Conservation (phyloP, 345 rosid genomes). For the Erucastrum elatum region DNA sequence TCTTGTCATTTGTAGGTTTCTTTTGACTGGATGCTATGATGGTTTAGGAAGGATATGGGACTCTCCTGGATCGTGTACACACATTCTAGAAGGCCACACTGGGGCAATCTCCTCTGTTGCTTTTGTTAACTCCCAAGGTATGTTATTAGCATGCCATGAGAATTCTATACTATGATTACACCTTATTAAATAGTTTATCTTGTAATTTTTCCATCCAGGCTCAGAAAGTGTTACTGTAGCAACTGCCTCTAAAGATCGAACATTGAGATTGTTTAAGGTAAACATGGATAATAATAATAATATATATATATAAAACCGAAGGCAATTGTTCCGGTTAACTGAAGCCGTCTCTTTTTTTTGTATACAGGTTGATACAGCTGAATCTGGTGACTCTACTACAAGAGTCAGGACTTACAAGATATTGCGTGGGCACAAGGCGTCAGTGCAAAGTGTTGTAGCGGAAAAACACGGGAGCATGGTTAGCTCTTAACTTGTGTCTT, state of each 20-base stretch:
- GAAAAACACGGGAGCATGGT: constrained; percentile 72
- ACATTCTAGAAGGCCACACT: constrained; percentile 78
- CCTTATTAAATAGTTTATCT: not conserved
- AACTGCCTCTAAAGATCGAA: constrained; percentile 92
- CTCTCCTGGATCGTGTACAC: constrained; percentile 71
- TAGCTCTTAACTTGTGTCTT: not conserved
- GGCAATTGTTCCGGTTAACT: not conserved
- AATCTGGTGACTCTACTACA: constrained; percentile 27
- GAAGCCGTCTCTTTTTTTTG: no score
- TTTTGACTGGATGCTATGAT: constrained; percentile 89
- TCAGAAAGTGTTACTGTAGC: constrained; percentile 52
- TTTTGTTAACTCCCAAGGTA: constrained; percentile 57
- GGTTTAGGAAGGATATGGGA: constrained; percentile 82
- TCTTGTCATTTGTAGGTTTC: constrained; percentile 62
- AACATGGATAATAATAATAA: constrained; percentile 17
- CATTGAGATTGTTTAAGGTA: constrained; percentile 95
- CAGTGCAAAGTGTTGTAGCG: constrained; percentile 82
- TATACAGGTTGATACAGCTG: constrained; percentile 46
- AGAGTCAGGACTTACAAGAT: constrained; percentile 70
- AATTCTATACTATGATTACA: not conserved
- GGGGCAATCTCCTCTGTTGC: constrained; percentile 75
- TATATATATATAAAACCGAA: not conserved
- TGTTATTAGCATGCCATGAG: constrained; percentile 7
- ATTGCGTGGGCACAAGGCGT: constrained; percentile 80
- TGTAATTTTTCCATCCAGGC: constrained; percentile 43